phyloP scores from a whole-genome alignment of 495 filamentous ascomycete species.

The Aspergillus baeticus region DNA sequence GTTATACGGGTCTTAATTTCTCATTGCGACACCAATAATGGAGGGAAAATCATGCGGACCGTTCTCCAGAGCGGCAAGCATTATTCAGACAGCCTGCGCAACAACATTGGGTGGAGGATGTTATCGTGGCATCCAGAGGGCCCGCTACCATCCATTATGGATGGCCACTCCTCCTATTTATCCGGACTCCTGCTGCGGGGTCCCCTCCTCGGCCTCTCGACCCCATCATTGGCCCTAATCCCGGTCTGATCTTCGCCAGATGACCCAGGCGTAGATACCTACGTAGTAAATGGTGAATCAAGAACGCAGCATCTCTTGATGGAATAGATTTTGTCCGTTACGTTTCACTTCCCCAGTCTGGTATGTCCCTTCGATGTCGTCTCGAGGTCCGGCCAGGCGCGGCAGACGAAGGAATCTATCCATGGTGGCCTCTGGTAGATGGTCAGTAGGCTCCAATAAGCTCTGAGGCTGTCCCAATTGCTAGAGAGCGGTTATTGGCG shows the following conservation, averaged over 20 bases:
- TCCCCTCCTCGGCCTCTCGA: background rate
- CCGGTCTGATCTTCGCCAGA: conserved; percentile 3
- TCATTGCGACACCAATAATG: background rate
- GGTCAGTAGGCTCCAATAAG: no score
- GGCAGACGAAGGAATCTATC: no score
- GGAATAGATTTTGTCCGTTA: background rate
- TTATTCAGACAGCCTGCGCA: conserved; percentile 7
- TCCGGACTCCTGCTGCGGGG: conserved; percentile 13
- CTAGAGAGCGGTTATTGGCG: background rate
- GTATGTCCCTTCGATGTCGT: background rate
- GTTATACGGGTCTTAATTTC: conserved; percentile 7
- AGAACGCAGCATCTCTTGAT: background rate
- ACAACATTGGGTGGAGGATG: conserved; percentile 6
- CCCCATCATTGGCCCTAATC: background rate
- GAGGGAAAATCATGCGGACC: conserved; percentile 4
- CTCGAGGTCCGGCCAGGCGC: no score
- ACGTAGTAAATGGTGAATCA: background rate
- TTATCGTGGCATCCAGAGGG: conserved; percentile 8
- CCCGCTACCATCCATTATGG: conserved; percentile 4
- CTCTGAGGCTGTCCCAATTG: background rate
- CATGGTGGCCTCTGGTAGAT: no score
- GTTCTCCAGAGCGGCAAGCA: conserved; percentile 9
- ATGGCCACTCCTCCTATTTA: conserved; percentile 5
- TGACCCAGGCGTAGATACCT: no score
- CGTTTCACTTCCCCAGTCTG: background rate